Evolutionary conservation across 257 asterid genomes (phyloP).

Genomic region (Capsicum pubescens): DNA sequence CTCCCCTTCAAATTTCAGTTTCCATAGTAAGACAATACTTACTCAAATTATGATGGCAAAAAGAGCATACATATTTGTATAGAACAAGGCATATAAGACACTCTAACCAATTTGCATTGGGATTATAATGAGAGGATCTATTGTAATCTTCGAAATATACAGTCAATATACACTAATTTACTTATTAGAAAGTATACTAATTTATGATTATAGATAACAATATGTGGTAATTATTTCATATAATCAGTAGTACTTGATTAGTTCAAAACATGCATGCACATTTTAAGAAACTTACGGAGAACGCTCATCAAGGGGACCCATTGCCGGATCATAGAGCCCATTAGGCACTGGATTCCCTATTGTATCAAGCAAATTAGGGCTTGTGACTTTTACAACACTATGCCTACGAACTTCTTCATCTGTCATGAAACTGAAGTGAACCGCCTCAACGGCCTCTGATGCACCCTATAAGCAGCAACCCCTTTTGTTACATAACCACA

Average conservation of each 20-base stretch:
- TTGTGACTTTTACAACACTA: constrained; percentile 63
- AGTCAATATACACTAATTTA: neutral
- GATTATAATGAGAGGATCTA: neutral
- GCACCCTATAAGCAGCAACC: constrained; percentile 41
- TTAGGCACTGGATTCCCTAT: constrained; percentile 58
- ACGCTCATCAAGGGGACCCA: constrained; percentile 67
- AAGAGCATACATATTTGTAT: neutral
- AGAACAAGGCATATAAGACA: neutral
- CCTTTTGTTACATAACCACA: neutral
- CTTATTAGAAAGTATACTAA: neutral
- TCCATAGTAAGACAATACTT: neutral
- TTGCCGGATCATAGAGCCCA: constrained; percentile 79
- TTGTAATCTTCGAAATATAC: neutral
- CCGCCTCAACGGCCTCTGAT: constrained; percentile 64
- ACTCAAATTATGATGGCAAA: neutral
- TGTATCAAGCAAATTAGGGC: constrained; percentile 61
- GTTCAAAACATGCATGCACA: constrained; percentile 2
- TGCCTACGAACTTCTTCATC: constrained; percentile 69
- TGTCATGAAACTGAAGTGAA: constrained; percentile 71
- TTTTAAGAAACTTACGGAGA: constrained; percentile 51
- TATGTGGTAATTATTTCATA: neutral
- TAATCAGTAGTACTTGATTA: neutral
- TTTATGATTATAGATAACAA: neutral
- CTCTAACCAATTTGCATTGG: neutral
- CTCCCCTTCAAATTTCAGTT: neutral